phyloP scores from a whole-genome alignment of 129 eudicot species.

The Escallonia herrerae region DNA sequence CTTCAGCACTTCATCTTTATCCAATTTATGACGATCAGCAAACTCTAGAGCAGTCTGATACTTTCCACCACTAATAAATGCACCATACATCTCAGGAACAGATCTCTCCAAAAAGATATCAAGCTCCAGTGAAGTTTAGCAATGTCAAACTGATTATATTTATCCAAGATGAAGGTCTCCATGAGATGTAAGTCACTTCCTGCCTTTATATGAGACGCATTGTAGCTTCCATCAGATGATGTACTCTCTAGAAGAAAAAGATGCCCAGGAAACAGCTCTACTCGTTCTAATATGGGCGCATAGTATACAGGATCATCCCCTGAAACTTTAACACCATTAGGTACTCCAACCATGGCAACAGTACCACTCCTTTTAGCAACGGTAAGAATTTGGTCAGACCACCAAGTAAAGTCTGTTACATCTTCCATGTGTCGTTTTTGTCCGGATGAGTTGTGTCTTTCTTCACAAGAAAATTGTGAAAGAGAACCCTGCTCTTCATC shows the following conservation, averaged over 20 bases:
- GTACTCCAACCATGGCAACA: slow-evolving; percentile 46
- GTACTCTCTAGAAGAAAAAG: slow-evolving; percentile 68
- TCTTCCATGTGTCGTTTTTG: slow-evolving; percentile 22
- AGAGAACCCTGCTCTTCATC: slow-evolving; percentile 36
- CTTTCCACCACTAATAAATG: slow-evolving; percentile 43
- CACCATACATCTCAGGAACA: slow-evolving; percentile 67
- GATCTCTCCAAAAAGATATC: slow-evolving; percentile 60
- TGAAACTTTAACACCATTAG: slow-evolving; percentile 31
- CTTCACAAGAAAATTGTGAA: slow-evolving; percentile 30
- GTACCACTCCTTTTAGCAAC: slow-evolving; percentile 57
- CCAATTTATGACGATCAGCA: slow-evolving; percentile 68
- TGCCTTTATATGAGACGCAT: slow-evolving; percentile 13
- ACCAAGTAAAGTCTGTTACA: slow-evolving; percentile 84
- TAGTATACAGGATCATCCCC: slow-evolving; percentile 46
- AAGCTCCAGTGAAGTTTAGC: slow-evolving; percentile 60
- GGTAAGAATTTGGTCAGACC: slow-evolving; percentile 63
- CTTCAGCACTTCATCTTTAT: slow-evolving; percentile 74
- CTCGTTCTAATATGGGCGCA: slow-evolving; percentile 69
- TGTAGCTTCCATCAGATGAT: slow-evolving; percentile 33
- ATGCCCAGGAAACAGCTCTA: slow-evolving; percentile 35
- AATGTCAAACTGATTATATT: slow-evolving; percentile 34
- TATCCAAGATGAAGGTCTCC: slow-evolving; percentile 48
- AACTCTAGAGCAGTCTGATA: slow-evolving; percentile 71
- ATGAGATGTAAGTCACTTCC: slow-evolving; percentile 21
- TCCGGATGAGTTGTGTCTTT: slow-evolving; percentile 14